Base-by-base conservation (phyloP, 306 rosid species). In the Betula pendula region DNA sequence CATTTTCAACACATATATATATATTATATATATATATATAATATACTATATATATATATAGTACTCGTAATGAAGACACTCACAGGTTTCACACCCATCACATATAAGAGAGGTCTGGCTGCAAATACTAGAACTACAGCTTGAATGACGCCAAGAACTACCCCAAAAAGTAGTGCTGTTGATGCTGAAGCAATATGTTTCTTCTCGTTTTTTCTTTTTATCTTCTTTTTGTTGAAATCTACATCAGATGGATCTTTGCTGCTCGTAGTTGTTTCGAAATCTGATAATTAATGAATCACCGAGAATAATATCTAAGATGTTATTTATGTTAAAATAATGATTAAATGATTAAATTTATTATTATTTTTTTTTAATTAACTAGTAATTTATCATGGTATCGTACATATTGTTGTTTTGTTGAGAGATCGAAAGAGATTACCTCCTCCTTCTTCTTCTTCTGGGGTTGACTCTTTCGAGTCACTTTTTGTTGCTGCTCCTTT, bases 101-200 rank as follows among this genome's bases (percentile, higher is more conserved):
- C 89, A 43, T 87, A 84, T 83, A 95, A 79, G 43, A 95, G 87
- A 83, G 86, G 85, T 75, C 80, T 91, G 77, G 99, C 92, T 25
- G 85, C 88, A 70, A 89, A 82, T 68, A 89, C 52, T 75, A 95
- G 98, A 17, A 86, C 81, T 74, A 84, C 73, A 45, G 97, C 91
- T 86, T 95, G 99, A 52, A 92, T 42, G 16, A 92, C 89, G 45
- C 99, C 99, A 49, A 95, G 92, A 43, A 89, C 75, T 68, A 85
- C 33, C 33, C 97, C 99, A 74, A 95, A 92, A 43, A 92, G 90
- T 68, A 95, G 84, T n/a, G 99, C 98, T 22, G 99, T 92, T 53
- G 99, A 85, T 44, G 99, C 99, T 49, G 99, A 91, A 65, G 97
- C 97, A 42, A 95, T 87, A 51, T 86, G 91, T 19, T 78, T 24